phyloP scores from a whole-genome alignment of 768 basidiomycete genomes.

The Clitopilus passeckerianus region DNA sequence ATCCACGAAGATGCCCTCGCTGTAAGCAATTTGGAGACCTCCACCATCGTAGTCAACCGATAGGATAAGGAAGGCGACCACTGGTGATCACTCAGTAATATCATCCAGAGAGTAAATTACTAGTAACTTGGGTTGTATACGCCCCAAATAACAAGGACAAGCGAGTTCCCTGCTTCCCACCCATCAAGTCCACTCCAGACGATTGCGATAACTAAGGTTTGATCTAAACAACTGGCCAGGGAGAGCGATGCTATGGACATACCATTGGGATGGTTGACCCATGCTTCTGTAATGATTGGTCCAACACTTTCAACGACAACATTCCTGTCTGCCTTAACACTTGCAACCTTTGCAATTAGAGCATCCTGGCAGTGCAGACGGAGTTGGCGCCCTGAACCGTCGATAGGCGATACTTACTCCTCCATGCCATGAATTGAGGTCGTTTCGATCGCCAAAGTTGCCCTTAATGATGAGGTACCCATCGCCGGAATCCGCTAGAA shows the following conservation, averaged over 20 bases:
- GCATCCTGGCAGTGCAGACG: conserved; percentile 25
- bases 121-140: conserved; percentile 57
- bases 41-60: conserved; percentile 38
- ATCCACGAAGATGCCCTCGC: conserved; percentile 53
- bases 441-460: conserved; percentile 51
- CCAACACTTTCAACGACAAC: conserved; percentile 69
- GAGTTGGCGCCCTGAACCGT: neutral
- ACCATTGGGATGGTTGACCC: conserved; percentile 54
- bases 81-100: conserved; percentile 10
- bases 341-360: conserved; percentile 46
- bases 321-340: conserved; percentile 49
- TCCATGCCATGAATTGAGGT: conserved; percentile 45
- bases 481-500: conserved; percentile 37
- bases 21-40: conserved; percentile 45
- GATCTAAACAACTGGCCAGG: neutral
- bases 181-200: conserved; percentile 54
- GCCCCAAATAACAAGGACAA: conserved; percentile 57
- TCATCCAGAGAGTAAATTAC: conserved; percentile 17
- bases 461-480: conserved; percentile 42
- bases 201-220: neutral
- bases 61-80: conserved; percentile 45
- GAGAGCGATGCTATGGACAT: neutral
- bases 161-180: conserved; percentile 58
- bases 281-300: conserved; percentile 49
- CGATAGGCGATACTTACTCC: conserved; percentile 24